Percentiles rank a stretch among this genome's conserved stretches.
phyloP scores from a whole-genome alignment of 176 grass and related monocot species.

The Carex myosuroides region DNA sequence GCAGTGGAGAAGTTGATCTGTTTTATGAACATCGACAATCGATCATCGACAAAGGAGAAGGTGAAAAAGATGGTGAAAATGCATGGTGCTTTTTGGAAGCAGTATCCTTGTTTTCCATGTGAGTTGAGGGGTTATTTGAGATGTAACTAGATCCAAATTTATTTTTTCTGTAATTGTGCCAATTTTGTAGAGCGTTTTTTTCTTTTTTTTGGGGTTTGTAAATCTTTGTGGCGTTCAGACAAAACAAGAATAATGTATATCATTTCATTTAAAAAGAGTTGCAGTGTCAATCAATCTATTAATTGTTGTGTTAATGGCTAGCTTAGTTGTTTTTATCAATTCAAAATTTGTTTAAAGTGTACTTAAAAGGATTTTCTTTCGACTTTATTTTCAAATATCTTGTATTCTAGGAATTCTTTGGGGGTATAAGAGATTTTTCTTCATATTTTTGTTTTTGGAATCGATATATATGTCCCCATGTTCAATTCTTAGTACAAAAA shows the following conservation, averaged over 20 bases:
- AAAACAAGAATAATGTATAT: background rate
- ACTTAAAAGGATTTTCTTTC: too few relatives aligned
- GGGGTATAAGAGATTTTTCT: background rate
- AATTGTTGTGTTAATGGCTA: background rate
- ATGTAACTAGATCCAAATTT: background rate
- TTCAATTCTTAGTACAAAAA: too few relatives aligned
- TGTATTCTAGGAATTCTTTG: background rate
- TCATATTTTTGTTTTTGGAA: background rate
- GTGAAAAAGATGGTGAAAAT: constrained; percentile 37
- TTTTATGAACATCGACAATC: constrained; percentile 44
- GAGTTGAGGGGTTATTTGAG: constrained; percentile 52
- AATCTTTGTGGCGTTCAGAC: background rate
- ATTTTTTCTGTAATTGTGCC: background rate
- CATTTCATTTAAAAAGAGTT: background rate
- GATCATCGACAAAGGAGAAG: constrained; percentile 60
- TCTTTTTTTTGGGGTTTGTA: background rate
- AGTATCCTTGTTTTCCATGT: constrained; percentile 64
- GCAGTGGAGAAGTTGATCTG: constrained; percentile 44
- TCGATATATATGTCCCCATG: background rate
- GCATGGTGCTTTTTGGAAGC: constrained; percentile 54
- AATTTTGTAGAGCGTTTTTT: background rate
- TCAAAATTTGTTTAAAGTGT: background rate
- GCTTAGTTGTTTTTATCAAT: background rate
- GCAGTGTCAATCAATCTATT: background rate
- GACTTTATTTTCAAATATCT: background rate